These are phyloP conservation scores for Dioszegia hungarica DNA, from an alignment of 768 basidiomycete genomes.

Conservation along the genomic window DNA sequence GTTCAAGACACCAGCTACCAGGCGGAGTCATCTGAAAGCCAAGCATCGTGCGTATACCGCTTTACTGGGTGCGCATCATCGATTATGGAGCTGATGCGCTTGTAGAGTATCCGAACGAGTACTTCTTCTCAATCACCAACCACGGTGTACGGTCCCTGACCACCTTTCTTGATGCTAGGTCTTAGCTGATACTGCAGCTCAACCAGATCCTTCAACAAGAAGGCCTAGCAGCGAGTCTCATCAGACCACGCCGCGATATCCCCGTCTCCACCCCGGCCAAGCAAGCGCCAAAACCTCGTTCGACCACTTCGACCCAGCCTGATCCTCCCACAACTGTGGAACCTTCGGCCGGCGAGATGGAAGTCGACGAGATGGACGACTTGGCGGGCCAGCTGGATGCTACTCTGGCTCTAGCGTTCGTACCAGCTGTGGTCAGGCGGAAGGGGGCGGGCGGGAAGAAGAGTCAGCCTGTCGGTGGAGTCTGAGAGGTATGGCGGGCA, in stretches of 20 bases:
- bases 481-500: too few species aligned
- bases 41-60: slow-evolving; percentile 58
- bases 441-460: background rate
- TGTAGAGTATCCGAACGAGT: slow-evolving; percentile 72
- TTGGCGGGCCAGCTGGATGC: background rate
- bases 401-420: slow-evolving; percentile 1
- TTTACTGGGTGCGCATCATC: too few species aligned
- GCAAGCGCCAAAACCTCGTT: background rate
- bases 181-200: slow-evolving; percentile 11
- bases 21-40: slow-evolving; percentile 75
- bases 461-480: too few species aligned
- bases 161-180: background rate
- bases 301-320: background rate
- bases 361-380: background rate
- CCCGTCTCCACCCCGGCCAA: background rate
- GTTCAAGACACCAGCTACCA: slow-evolving; percentile 68
- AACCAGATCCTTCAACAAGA: slow-evolving; percentile 34
- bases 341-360: background rate
- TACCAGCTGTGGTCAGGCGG: background rate
- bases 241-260: slow-evolving; percentile 23
- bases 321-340: background rate
- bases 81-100: background rate
- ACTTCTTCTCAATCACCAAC: slow-evolving; percentile 86
- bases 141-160: slow-evolving; percentile 56
- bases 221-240: slow-evolving; percentile 29